Base-by-base conservation (phyloP, 768 basidiomycete species). In the Tricholoma saponaceum region DNA sequence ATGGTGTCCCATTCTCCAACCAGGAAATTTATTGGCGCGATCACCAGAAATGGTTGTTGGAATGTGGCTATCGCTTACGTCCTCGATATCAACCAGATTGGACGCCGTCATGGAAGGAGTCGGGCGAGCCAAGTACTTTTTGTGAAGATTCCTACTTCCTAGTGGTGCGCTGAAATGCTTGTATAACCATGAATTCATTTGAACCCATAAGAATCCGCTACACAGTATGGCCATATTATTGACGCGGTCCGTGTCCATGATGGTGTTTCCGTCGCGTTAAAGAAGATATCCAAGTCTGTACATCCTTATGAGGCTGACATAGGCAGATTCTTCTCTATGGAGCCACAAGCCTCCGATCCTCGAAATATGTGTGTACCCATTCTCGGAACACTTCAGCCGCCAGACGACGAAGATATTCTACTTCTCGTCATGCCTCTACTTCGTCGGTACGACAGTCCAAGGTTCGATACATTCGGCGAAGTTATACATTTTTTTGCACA, bases 341-440 rank as follows among this genome's bases (percentile, higher is more conserved):
- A 56, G 18, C 25, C 33, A 0, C 51, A 60, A 4, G 20, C 46
- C 1, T 46, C 52, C 16, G 26, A 69, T 39, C 61, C 69, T 14
- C 57, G 58, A 23, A 79, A 75, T 25, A 70, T 71, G 46, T 74
- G 73, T 9, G 63, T 72, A 1, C 74, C 70, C 0, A 44, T 72
- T 18, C 58, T 61, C 20, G 66, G 68, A 9, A 44, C 58, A 3
- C 53, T 70, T 10, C 35, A 57, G 5, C 32, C 58, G 16, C 64
- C 58, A 14, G 62, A 64, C 35, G 62, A 66, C 25, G 54, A 46
- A 1, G 52, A 58, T 13, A 18, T 23, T 2, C n/a, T 23, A 7
- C 55, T 66, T 12, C 20, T 70, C 6, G 68, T 70, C 5, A 71
- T 72, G 66, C 68, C 68, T 2, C 39, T 64, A 9, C 57, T 72